These are phyloP conservation scores for Trichoderma reesei DNA, from an alignment of 495 filamentous ascomycete genomes.

Conservation along the genomic window DNA sequence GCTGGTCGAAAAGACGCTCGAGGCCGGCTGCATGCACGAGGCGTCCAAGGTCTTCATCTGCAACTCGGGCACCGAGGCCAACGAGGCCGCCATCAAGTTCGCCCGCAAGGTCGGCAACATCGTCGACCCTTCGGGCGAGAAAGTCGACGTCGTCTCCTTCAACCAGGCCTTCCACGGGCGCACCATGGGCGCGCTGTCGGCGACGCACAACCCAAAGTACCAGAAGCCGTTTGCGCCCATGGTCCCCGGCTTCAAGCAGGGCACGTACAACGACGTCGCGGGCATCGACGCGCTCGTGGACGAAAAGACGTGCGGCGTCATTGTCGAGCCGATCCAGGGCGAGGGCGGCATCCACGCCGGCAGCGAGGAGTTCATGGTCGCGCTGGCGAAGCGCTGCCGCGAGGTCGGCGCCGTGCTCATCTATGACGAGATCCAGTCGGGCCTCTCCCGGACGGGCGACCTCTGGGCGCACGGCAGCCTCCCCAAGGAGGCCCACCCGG, in stretches of 20 bases:
- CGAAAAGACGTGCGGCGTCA: slow-evolving; percentile 82
- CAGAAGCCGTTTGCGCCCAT: slow-evolving; percentile 91
- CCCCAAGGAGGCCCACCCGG: slow-evolving; percentile 74
- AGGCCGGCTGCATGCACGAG: slow-evolving; percentile 68
- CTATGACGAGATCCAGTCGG: slow-evolving; percentile 96
- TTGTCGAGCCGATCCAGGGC: slow-evolving; percentile 95
- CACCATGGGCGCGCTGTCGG: slow-evolving; percentile 84
- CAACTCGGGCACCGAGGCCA: slow-evolving; percentile 91
- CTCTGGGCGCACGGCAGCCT: slow-evolving; percentile 80
- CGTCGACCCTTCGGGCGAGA: slow-evolving; percentile 56
- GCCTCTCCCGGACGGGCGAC: slow-evolving; percentile 71
- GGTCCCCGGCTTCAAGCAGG: slow-evolving; percentile 86
- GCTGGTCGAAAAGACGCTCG: slow-evolving; percentile 68
- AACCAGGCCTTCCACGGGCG: slow-evolving; percentile 87
- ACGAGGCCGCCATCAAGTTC: slow-evolving; percentile 97
- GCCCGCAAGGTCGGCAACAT: slow-evolving; percentile 80
- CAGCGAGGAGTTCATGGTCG: slow-evolving; percentile 65
- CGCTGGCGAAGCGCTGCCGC: slow-evolving; percentile 69
- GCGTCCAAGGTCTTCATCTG: slow-evolving; percentile 82
- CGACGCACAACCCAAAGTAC: slow-evolving; percentile 98
- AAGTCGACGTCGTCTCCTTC: slow-evolving; percentile 83
- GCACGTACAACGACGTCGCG: slow-evolving; percentile 71
- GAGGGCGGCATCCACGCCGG: slow-evolving; percentile 89
- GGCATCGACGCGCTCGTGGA: slow-evolving; percentile 64
- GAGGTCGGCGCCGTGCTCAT: slow-evolving; percentile 83